Evolutionary conservation across 2,329 filamentous ascomycete species (phyloP).

Genomic region (Microcyclospora tardicrescens): DNA sequence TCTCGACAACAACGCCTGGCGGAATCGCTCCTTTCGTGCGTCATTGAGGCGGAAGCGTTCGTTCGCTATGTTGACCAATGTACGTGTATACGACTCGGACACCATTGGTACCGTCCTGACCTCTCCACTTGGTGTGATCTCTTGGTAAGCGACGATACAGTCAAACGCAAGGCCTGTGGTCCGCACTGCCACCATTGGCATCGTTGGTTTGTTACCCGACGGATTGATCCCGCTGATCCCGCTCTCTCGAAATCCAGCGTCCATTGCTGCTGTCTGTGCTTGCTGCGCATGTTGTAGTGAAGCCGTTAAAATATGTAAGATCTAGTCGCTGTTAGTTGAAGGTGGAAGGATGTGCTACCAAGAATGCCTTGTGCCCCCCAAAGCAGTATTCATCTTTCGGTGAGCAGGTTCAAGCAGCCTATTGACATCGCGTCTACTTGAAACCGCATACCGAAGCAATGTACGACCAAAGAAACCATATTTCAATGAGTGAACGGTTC

Average conservation of each 20-base stretch:
- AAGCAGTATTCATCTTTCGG: too few species aligned
- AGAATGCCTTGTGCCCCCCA: background rate
- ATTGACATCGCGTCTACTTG: too few species aligned
- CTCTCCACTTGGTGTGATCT: slow-evolving; percentile 23
- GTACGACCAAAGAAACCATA: background rate
- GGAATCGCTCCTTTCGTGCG: slow-evolving; percentile 54
- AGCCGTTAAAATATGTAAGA: slow-evolving; percentile 73
- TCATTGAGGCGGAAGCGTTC: slow-evolving; percentile 59
- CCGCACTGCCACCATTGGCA: slow-evolving; percentile 72
- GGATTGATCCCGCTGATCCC: slow-evolving; percentile 42
- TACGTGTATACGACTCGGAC: slow-evolving; percentile 51
- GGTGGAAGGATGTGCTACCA: slow-evolving; percentile 1
- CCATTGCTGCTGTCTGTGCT: slow-evolving; percentile 61
- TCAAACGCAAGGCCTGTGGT: slow-evolving; percentile 74
- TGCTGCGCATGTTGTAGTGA: slow-evolving; percentile 62
- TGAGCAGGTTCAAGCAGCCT: too few species aligned
- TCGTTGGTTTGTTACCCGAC: slow-evolving; percentile 16
- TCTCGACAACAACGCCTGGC: slow-evolving; percentile 8
- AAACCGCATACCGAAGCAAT: too few species aligned
- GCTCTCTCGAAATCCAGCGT: slow-evolving; percentile 80
- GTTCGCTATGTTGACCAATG: slow-evolving; percentile 57
- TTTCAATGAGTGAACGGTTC: slow-evolving; percentile 13
- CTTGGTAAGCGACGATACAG: slow-evolving; percentile 55
- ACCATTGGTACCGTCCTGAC: slow-evolving; percentile 41
- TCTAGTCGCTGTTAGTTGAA: slow-evolving; percentile 39